Percentiles rank a stretch among this genome's conserved stretches.
These are phyloP conservation scores for Phytopythium sindhum DNA, from an alignment of 352 stramenopile genomes.

Conservation along the genomic window DNA sequence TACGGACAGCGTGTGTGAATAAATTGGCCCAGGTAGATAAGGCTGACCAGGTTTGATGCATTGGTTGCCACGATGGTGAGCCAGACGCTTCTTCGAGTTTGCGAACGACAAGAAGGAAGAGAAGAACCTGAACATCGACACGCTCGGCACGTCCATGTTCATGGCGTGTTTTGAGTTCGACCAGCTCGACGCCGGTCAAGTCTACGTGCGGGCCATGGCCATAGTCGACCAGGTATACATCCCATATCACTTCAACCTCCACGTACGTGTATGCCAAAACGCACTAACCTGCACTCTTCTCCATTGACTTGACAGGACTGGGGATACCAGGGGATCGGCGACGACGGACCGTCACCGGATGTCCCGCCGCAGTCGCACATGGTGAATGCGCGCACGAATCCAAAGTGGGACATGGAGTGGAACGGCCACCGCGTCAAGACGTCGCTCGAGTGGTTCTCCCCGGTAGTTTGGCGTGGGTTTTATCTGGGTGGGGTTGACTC, in stretches of 20 bases:
- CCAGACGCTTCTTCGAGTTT: conserved; percentile 63
- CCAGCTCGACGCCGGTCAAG: conserved; percentile 20
- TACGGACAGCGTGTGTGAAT: conserved; percentile 8
- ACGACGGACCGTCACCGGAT: conserved; percentile 51
- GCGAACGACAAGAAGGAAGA: conserved; percentile 24
- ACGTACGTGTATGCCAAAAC: background rate
- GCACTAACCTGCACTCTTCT: conserved; percentile 2
- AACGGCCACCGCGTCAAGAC: conserved; percentile 67
- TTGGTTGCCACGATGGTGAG: background rate
- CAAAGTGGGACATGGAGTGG: conserved; percentile 51
- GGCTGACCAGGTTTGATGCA: background rate
- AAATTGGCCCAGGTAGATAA: background rate
- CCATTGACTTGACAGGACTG: conserved; percentile 35
- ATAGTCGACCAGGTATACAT: conserved; percentile 65
- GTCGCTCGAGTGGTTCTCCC: conserved; percentile 60
- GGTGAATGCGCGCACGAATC: conserved; percentile 79
- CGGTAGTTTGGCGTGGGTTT: conserved; percentile 23
- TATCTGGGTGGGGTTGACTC: background rate
- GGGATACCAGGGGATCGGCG: conserved; percentile 43
- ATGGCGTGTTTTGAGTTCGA: conserved; percentile 55
- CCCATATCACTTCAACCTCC: background rate
- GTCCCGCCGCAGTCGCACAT: conserved; percentile 78
- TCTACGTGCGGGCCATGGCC: conserved; percentile 62
- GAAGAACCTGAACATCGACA: conserved; percentile 38
- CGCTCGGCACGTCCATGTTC: conserved; percentile 66